Evolutionary conservation across 805 yeast species (phyloP).

Genomic region (Saturnispora sekii): DNA sequence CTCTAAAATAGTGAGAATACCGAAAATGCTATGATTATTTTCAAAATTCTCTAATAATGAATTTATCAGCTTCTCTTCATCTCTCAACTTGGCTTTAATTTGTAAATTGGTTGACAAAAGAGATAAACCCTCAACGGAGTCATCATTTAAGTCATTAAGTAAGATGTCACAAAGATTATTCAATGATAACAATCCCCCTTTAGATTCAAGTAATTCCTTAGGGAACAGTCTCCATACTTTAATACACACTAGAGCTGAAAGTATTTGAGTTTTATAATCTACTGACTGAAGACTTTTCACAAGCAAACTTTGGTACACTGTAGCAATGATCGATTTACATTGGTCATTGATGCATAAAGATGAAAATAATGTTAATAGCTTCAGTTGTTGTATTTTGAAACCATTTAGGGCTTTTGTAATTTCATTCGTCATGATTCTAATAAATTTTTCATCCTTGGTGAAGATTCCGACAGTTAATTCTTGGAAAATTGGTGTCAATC

Average conservation of each 20-base stretch:
- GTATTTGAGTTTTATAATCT: constrained; percentile 11
- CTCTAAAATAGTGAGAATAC: constrained; percentile 32
- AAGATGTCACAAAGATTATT: constrained; percentile 23
- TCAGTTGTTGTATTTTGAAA: constrained; percentile 6
- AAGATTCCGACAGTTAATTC: constrained; percentile 14
- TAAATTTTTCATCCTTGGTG: constrained; percentile 13
- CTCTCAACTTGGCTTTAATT: constrained; percentile 28
- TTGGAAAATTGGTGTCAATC: constrained; percentile 18
- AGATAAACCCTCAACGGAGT: constrained; percentile 28
- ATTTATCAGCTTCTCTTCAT: constrained; percentile 25
- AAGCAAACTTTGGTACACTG: constrained; percentile 34
- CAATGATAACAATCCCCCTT: constrained; percentile 25
- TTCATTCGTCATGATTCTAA: constrained; percentile 18
- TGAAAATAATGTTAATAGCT: constrained; percentile 30
- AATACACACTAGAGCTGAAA: constrained; percentile 22
- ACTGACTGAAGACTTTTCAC: constrained; percentile 26
- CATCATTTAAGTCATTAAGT: constrained; percentile 22
- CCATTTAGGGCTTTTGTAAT: constrained; percentile 8
- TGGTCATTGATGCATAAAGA: constrained; percentile 42
- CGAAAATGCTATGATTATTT: constrained; percentile 22
- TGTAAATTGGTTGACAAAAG: constrained; percentile 28
- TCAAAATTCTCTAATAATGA: constrained; percentile 13
- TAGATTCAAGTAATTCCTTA: constrained; percentile 22
- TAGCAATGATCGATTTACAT: constrained; percentile 38
- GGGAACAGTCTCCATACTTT: constrained; percentile 49